Evolutionary conservation across 257 asterid species (phyloP).

Genomic region (Apocynum venetum): DNA sequence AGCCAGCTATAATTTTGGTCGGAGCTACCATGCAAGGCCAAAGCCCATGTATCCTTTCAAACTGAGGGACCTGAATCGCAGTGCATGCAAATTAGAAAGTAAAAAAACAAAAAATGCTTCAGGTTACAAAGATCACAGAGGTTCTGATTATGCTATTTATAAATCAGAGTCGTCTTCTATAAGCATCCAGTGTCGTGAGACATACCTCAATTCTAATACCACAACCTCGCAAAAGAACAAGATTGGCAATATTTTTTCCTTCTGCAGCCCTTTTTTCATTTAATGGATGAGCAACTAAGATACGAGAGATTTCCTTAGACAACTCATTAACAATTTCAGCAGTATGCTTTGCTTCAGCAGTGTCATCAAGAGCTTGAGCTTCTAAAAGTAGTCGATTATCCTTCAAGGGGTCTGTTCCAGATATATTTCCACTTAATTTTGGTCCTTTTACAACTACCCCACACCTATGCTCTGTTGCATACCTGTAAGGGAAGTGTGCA

Average conservation of each 20-base stretch:
- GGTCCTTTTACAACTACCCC: conserved; percentile 99
- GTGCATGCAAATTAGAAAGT: conserved; percentile 9
- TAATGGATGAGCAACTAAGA: conserved; percentile 71
- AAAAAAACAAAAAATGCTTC: neutral
- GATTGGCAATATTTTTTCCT: conserved; percentile 84
- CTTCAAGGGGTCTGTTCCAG: conserved; percentile 96
- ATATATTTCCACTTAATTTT: conserved; percentile 88
- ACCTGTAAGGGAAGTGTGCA: conserved; percentile 39
- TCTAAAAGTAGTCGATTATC: conserved; percentile 79
- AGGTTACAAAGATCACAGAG: neutral
- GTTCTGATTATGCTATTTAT: neutral
- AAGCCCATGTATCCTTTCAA: conserved; percentile 67
- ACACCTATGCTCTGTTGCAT: conserved; percentile 99
- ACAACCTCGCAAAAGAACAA: conserved; percentile 91
- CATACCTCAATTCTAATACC: conserved; percentile 96
- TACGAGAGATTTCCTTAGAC: conserved; percentile 77
- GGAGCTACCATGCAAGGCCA: conserved; percentile 98
- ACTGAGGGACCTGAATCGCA: conserved; percentile 68
- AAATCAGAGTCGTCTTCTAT: neutral
- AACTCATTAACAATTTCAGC: conserved; percentile 82
- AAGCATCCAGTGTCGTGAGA: neutral
- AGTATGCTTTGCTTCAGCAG: conserved; percentile 81
- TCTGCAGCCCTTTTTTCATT: conserved; percentile 70
- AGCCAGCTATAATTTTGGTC: conserved; percentile 91
- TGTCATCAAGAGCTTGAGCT: conserved; percentile 81